Evolutionary conservation across 2,329 filamentous ascomycete species (phyloP), one percentile per base, ranked within the genome.

Genomic region (Colletotrichum incanum): DNA sequence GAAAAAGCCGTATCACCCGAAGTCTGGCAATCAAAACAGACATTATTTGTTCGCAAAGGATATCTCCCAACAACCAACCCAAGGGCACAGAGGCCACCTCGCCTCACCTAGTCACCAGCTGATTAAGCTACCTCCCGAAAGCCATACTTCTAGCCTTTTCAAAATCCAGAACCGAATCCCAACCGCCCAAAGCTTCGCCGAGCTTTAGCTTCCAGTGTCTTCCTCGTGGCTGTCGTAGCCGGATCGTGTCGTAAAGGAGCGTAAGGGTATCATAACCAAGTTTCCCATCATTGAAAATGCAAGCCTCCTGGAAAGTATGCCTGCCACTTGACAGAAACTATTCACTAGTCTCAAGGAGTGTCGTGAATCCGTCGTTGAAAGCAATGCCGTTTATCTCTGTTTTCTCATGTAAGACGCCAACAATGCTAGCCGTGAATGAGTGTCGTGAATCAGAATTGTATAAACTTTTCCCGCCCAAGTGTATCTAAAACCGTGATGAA

Each of bases 311-410:
- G 23, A 56, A 58, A 39, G 14, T 31, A 31, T 45, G 43, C 47
- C 49, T 52, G 2, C 47, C 68, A 20, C 39, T 37, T 60, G 49
- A 58, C 39, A 34, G 31, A 56, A 62, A 73, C 49, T 67, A 73
- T 65, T 65, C 55, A 52, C 72, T 50, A 61, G 23, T 20, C 1
- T 45, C 6, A 73, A 62, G 26, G 65, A 74, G 61, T 74, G 72
- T 73, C 65, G 70, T 74, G 70, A 73, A 70, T 16, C 7, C 12
- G 65, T 66, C 26, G 39, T 59, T 23, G 31, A 59, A 65, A 34
- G 16, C 31, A 28, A 39, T 41, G 26, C 11, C 58, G 34, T 59
- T 12, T 28, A 5, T 39, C 12, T 28, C 28, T 14, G n/a, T 39
- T 16, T 14, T 34, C 16, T 60, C 47, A 49, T 49, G 26, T 20